A percentile compares a stretch with the other conserved stretches of the same genome.
phyloP scores from a whole-genome alignment of 78 protist species.

The Dictyostelium firmibasis region DNA sequence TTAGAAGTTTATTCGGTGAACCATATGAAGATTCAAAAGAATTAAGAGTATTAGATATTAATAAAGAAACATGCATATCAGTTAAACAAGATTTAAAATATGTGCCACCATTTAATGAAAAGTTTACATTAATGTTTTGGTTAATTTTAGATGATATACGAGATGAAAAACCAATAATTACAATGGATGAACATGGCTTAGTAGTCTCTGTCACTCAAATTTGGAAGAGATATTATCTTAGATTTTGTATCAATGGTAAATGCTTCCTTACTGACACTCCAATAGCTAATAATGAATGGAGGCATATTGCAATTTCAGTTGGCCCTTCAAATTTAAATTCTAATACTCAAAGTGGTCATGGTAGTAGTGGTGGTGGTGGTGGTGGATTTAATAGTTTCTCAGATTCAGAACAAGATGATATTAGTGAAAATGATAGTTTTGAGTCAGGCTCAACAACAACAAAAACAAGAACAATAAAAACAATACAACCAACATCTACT shows the following conservation, averaged over 20 bases:
- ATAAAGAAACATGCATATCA: background rate
- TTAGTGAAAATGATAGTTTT: background rate
- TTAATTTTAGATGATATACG: background rate
- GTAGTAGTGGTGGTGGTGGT: too few relatives aligned
- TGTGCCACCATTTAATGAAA: background rate
- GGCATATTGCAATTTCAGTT: constrained; percentile 34
- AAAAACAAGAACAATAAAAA: background rate
- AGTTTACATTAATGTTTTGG: constrained; percentile 47
- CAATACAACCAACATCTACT: background rate
- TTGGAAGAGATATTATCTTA: constrained; percentile 34
- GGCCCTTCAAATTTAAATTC: background rate
- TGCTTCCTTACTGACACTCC: constrained; percentile 27
- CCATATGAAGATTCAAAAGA: background rate
- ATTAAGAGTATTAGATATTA: background rate
- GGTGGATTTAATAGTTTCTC: background rate
- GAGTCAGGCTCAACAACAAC: background rate
- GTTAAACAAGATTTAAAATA: background rate
- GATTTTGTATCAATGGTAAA: background rate
- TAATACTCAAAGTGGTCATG: background rate
- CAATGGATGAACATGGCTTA: background rate
- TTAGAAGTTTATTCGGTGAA: constrained; percentile 34
- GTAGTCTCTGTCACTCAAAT: background rate
- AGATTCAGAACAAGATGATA: background rate
- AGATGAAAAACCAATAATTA: background rate
- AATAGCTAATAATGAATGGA: background rate